These are phyloP conservation scores for Cladosporium colombiae DNA, from an alignment of 2,329 filamentous ascomycete species.

Conservation along the genomic window DNA sequence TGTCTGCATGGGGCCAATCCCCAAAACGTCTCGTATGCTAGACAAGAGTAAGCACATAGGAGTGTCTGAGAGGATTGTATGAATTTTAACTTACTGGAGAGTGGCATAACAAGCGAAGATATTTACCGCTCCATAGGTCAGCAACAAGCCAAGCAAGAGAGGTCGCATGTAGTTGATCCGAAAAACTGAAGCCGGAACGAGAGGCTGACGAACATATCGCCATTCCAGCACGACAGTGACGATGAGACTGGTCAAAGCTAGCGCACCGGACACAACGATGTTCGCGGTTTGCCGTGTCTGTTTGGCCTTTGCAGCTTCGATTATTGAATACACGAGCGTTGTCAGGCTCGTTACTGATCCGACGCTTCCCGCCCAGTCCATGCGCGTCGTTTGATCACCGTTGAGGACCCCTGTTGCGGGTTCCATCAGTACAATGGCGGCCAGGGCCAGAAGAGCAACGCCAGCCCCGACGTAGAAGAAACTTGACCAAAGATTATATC, in stretches of 20 bases:
- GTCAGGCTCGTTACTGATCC: conserved; percentile 66
- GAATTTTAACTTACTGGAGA: conserved; percentile 57
- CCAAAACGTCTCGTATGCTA: conserved; percentile 62
- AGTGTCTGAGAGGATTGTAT: no score
- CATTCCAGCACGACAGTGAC: conserved; percentile 70
- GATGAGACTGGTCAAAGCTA: conserved; percentile 62
- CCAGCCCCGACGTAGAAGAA: conserved; percentile 69
- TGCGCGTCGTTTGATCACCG: conserved; percentile 47
- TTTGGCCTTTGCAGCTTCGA: conserved; percentile 68
- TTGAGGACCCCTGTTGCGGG: conserved; percentile 50
- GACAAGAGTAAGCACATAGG: conserved; percentile 7
- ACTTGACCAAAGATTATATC: conserved; percentile 62
- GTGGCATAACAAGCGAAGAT: conserved; percentile 70
- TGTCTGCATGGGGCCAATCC: conserved; percentile 60
- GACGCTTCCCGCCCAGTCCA: conserved; percentile 68
- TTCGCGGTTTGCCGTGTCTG: conserved; percentile 72
- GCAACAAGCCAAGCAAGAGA: conserved; percentile 61
- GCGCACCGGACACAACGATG: conserved; percentile 64
- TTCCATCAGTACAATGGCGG: conserved; percentile 51
- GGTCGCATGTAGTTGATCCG: conserved; percentile 67
- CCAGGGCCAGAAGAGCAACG: conserved; percentile 48
- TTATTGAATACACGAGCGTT: conserved; percentile 73
- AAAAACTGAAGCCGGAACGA: conserved; percentile 72
- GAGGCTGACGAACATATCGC: conserved; percentile 66
- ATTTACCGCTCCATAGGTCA: conserved; percentile 68